phyloP scores from a whole-genome alignment of 768 basidiomycete genomes.

The Macrolepiota fuliginosa region DNA sequence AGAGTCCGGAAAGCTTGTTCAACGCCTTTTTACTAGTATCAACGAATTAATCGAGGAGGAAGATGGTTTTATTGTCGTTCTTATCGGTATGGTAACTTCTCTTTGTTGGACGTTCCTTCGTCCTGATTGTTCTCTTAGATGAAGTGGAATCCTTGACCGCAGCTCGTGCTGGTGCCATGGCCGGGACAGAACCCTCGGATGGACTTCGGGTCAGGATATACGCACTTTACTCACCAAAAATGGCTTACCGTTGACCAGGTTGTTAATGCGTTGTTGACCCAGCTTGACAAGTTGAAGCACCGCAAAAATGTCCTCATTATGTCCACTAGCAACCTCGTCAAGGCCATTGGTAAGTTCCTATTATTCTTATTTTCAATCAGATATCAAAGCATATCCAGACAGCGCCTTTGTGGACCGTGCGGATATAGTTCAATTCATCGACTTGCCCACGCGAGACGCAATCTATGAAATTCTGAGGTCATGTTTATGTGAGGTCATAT shows the following conservation, averaged over 20 bases:
- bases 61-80: constrained; percentile 85
- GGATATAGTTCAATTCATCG: constrained; percentile 94
- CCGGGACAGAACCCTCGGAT: constrained; percentile 94
- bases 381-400: constrained; percentile 45
- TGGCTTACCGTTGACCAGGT: constrained; percentile 53
- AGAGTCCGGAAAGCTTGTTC: constrained; percentile 97
- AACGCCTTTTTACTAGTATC: constrained; percentile 85
- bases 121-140: constrained; percentile 43
- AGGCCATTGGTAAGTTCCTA: constrained; percentile 76
- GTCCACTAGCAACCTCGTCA: constrained; percentile 93
- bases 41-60: constrained; percentile 92
- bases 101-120: constrained; percentile 9
- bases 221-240: background rate
- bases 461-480: constrained; percentile 89
- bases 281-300: constrained; percentile 92
- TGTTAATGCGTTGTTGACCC: constrained; percentile 95
- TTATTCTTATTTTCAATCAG: background rate
- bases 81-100: constrained; percentile 65
- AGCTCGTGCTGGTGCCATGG: constrained; percentile 91
- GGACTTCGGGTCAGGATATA: constrained; percentile 67
- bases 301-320: constrained; percentile 93
- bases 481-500: constrained; percentile 78
- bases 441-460: constrained; percentile 86
- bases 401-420: constrained; percentile 95
- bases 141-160: constrained; percentile 97